Percentiles rank a stretch among this genome's conserved stretches.
Evolutionary conservation across 73 alveolate genomes (phyloP).

Genomic region (Symbiodinium natans): DNA sequence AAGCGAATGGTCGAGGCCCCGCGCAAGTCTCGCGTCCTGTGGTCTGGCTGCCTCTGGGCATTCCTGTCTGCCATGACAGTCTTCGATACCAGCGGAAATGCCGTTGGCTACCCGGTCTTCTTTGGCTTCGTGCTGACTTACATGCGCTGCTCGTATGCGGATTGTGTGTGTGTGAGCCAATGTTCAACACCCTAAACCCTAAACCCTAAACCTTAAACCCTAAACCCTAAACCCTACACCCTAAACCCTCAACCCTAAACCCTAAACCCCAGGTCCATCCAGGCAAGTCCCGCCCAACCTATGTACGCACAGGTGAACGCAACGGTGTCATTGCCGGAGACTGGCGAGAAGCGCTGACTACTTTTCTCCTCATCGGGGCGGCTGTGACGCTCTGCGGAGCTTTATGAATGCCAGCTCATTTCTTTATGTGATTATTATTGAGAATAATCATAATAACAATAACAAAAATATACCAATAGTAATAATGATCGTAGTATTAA

Average conservation of each 20-base stretch:
- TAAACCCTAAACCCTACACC: too few relatives aligned
- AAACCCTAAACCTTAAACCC: too few relatives aligned
- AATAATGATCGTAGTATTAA: too few relatives aligned
- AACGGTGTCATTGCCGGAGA: slow-evolving; percentile 85
- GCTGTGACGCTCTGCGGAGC: slow-evolving; percentile 8
- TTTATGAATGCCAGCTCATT: too few relatives aligned
- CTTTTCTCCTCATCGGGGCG: slow-evolving; percentile 18
- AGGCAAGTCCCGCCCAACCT: too few relatives aligned
- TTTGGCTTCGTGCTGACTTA: slow-evolving; percentile 81
- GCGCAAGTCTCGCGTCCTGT: slow-evolving; percentile 3
- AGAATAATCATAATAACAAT: too few relatives aligned
- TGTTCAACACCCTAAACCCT: too few relatives aligned
- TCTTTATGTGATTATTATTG: too few relatives aligned
- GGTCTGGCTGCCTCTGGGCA: slow-evolving; percentile 57
- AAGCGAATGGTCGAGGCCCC: slow-evolving; percentile 65
- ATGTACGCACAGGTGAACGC: too few relatives aligned
- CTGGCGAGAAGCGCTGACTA: slow-evolving; percentile 76
- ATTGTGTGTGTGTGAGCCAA: background rate
- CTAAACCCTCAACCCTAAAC: too few relatives aligned
- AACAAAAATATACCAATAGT: too few relatives aligned
- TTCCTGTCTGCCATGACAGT: slow-evolving; percentile 40
- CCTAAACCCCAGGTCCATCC: too few relatives aligned
- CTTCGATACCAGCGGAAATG: slow-evolving; percentile 86
- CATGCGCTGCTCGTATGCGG: slow-evolving; percentile 46
- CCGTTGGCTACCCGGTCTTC: slow-evolving; percentile 72